phyloP scores from a whole-genome alignment of 2,329 filamentous ascomycete species.

The Fusarium brevicatenulatum region DNA sequence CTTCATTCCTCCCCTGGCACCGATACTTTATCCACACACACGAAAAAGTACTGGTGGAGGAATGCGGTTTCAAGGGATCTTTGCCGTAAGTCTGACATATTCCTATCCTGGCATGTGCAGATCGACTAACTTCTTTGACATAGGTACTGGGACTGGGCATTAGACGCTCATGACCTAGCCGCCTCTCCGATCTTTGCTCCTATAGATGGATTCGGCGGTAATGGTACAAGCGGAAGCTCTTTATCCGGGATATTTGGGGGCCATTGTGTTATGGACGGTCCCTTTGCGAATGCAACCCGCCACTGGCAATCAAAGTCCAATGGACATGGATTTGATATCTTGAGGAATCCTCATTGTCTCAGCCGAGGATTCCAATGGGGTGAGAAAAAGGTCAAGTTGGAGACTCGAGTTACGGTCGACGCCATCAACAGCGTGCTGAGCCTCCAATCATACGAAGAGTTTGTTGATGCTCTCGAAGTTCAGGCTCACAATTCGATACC shows the following conservation, averaged over 20 bases:
- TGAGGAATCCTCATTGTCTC: background rate
- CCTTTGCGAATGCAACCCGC: background rate
- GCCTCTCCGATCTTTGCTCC: background rate
- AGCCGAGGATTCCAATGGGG: background rate
- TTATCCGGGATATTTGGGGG: background rate
- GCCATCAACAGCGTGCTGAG: background rate
- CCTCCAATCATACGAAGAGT: background rate
- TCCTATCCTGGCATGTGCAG: rapidly evolving
- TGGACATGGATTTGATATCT: background rate
- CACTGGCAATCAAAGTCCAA: background rate
- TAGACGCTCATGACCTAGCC: background rate
- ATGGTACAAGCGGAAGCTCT: background rate
- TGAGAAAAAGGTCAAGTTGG: background rate
- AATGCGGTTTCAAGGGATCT: background rate
- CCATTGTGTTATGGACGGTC: background rate
- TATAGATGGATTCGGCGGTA: background rate
- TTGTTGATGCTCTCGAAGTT: background rate
- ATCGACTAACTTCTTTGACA: background rate
- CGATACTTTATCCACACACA: background rate
- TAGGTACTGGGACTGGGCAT: background rate
- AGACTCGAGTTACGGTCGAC: background rate
- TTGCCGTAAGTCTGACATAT: background rate
- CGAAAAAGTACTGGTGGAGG: background rate
- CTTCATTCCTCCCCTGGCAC: background rate
- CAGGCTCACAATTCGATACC: background rate